These are phyloP conservation scores for Stephanodiscus triporus DNA, from an alignment of 108 stramenopile species.

Conservation along the genomic window DNA sequence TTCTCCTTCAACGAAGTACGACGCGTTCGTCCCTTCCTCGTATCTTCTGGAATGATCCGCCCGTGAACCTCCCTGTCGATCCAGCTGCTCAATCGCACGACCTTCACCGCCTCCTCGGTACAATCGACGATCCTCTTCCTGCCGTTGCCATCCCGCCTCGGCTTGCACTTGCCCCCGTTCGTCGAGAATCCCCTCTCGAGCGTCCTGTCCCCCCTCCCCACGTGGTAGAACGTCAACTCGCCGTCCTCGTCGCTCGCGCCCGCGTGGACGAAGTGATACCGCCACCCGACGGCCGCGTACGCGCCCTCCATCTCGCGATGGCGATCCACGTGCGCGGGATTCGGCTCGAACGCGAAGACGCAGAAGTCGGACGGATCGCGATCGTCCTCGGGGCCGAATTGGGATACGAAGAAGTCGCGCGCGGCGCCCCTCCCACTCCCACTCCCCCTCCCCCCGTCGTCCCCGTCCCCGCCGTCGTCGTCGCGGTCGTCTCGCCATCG, in stretches of 20 bases:
- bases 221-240: constrained; percentile 38
- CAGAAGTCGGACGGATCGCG: constrained; percentile 31
- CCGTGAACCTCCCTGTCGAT: constrained; percentile 34
- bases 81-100: constrained; percentile 32
- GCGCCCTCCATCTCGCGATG: constrained; percentile 13
- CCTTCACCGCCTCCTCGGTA: constrained; percentile 13
- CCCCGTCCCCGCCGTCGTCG: not conserved
- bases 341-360: constrained; percentile 45
- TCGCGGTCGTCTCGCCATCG: not conserved
- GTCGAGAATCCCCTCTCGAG: constrained; percentile 38
- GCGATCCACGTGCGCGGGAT: constrained; percentile 20
- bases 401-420: constrained; percentile 16
- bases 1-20: no score
- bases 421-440: not conserved
- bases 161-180: not conserved
- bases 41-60: constrained; percentile 12
- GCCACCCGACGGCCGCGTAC: constrained; percentile 37
- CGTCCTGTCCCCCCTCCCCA: constrained; percentile 4
- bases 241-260: constrained; percentile 31
- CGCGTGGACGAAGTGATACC: constrained; percentile 26
- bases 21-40: not conserved
- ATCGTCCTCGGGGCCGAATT: constrained; percentile 17
- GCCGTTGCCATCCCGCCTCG: not conserved
- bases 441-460: not conserved
- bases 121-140: not conserved